Base-by-base conservation (phyloP, 257 asterid genomes). In the Solanum peruvianum region DNA sequence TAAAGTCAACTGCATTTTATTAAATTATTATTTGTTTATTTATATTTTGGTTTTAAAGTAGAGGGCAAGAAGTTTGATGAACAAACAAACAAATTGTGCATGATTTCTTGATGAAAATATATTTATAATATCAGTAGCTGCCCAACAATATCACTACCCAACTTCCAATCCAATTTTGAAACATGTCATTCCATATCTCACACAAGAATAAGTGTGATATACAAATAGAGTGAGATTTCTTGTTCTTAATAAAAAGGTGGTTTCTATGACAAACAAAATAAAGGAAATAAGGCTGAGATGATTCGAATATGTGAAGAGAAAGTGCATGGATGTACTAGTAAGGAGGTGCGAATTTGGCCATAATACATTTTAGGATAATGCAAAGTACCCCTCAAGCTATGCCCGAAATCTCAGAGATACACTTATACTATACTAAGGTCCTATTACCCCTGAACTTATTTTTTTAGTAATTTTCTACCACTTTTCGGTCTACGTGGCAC, bases 81-180 rank as follows among this genome's bases (percentile, higher is more conserved):
- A 78, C 84, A 16, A 45, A 78, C 84, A 27, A 78, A 78, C 10
- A 27, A 44, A 78, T 5, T 45, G 64, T 27, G 84, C 35, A 44
- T 44, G 35, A 6, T 77, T 70, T 42, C 62, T 42, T 77, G 83
- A 42, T n/a, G 27, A 45, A 78, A 45, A 45, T 45, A 49, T 49
- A 33, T 33, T 33, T 33, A 33, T 49, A 2, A 41, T 14, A 42
- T 7, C 37, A 77, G 64, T 78, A 78, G 41, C 66, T 78, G 11
- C 83, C 84, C 84, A 78, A 78, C 66, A 45, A 16, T 78, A 47
- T 13, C 84, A 78, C 84, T 64, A 78, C 5, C 42, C 84, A 78
- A 78, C 62, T 77, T 37, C 39, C 83, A 42, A 42, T 77, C 31
- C 12, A 41, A 41, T 25, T 7, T 77, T 44, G 39, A 47, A 15